Conservation (phyloP, 106 monocot genomes). For the Amphibolis antarctica region DNA sequence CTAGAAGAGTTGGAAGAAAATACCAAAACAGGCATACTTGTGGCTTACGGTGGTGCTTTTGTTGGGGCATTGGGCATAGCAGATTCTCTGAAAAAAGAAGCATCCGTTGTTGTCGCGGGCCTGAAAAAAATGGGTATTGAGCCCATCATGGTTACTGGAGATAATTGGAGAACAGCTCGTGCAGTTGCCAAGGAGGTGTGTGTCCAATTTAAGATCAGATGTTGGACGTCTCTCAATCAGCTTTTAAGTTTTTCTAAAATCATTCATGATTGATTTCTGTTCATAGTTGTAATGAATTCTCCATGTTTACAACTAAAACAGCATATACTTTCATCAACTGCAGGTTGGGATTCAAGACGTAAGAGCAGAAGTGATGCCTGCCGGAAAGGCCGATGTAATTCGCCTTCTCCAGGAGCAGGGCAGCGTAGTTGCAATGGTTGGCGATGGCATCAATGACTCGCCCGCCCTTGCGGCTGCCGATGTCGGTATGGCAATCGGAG, state of each 20-base stretch:
- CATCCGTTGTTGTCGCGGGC: constrained; percentile 42
- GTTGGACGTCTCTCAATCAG: background rate
- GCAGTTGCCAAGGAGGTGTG: constrained; percentile 57
- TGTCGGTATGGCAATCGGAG: constrained; percentile 87
- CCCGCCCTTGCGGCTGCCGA: constrained; percentile 70
- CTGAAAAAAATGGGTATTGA: constrained; percentile 55
- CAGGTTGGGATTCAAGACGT: constrained; percentile 61
- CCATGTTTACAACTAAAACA: no score
- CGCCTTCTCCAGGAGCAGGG: constrained; percentile 44
- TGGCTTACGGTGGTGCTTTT: constrained; percentile 44
- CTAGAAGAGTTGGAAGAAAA: constrained; percentile 41
- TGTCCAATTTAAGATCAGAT: constrained; percentile 15
- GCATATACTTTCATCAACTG: background rate
- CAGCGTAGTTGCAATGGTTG: constrained; percentile 72
- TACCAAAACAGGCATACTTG: constrained; percentile 66
- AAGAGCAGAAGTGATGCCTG: constrained; percentile 73
- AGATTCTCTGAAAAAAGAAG: constrained; percentile 82
- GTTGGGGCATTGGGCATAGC: constrained; percentile 70
- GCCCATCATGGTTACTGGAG: constrained; percentile 83
- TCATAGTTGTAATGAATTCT: no score
- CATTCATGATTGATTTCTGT: no score
- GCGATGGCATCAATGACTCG: constrained; percentile 87
- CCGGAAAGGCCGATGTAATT: constrained; percentile 50
- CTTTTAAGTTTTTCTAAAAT: no score
- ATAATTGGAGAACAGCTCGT: constrained; percentile 69